These are phyloP conservation scores for Madurella mycetomatis DNA, from an alignment of 2,329 filamentous ascomycete species.

Conservation along the genomic window DNA sequence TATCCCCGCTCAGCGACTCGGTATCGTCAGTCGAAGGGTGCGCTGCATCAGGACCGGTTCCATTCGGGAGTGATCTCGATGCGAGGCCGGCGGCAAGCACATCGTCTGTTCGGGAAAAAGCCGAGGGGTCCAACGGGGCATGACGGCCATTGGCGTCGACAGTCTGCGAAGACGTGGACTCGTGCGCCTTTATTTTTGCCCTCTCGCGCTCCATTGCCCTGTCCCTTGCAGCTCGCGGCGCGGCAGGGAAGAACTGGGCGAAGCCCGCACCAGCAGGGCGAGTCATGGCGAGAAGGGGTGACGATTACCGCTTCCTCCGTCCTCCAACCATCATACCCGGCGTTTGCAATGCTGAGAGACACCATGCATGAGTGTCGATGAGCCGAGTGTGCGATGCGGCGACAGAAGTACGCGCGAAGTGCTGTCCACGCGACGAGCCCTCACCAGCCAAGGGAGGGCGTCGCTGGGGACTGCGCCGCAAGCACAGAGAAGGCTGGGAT, in stretches of 20 bases:
- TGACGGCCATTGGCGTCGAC: slow-evolving; percentile 27
- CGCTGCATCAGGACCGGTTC: slow-evolving; percentile 34
- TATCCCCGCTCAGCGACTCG: slow-evolving; percentile 59
- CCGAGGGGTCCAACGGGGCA: slow-evolving; percentile 17
- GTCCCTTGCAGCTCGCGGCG: slow-evolving; percentile 61
- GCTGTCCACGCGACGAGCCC: slow-evolving; percentile 39
- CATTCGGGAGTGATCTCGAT: slow-evolving; percentile 34
- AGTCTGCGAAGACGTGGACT: slow-evolving; percentile 25
- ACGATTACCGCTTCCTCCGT: slow-evolving; percentile 49
- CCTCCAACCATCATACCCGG: slow-evolving; percentile 54
- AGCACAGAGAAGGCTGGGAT: slow-evolving; percentile 1
- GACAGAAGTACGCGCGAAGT: slow-evolving; percentile 27
- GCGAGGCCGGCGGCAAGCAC: slow-evolving; percentile 22
- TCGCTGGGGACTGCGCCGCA: slow-evolving; percentile 15
- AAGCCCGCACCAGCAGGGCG: slow-evolving; percentile 72
- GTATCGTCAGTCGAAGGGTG: slow-evolving; percentile 47
- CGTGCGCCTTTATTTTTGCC: slow-evolving; percentile 47
- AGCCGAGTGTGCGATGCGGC: slow-evolving; percentile 17
- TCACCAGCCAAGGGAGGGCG: slow-evolving; percentile 17
- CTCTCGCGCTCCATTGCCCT: slow-evolving; percentile 59
- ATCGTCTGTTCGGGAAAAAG: slow-evolving; percentile 11
- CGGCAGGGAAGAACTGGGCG: slow-evolving; percentile 81
- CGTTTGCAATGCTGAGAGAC: slow-evolving; percentile 30
- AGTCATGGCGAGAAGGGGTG: slow-evolving; percentile 63
- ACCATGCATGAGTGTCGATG: slow-evolving; percentile 36